Evolutionary conservation across 163 green algal genomes (phyloP), one percentile per base, ranked within the genome.

Genomic region (Prototheca wickerhamii): DNA sequence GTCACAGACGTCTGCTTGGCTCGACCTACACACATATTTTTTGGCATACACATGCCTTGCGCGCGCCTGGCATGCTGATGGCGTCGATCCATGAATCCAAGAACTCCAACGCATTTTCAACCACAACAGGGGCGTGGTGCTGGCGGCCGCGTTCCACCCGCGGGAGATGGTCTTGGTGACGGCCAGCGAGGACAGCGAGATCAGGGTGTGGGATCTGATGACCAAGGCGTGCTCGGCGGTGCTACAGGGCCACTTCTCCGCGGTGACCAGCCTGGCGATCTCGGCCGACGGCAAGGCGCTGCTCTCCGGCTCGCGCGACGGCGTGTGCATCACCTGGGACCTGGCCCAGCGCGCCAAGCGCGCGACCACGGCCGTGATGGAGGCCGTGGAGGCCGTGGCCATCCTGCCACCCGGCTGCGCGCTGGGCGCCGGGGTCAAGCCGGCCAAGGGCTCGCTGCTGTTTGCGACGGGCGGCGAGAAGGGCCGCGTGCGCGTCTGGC

Each of bases 141-240:
- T 91, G 62, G 55, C 62, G 12, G 80, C 86, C 53, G 44, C 85
- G 32, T 97, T 97, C 79, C 85, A 93, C 70, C 84, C 85, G 0
- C 82, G 84, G 62, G 64, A 90, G 61, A 73, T 89, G 44, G 73
- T 82, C 69, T 68, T 96, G 23, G 82, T 90, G 67, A 91, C 72
- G 12, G 78, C 65, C 1, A 76, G 76, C 8, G 87, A 94, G 37
- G 86, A 94, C 51, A 72, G 61, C 7, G 68, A 87, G 50, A 74
- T 95, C 53, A 71, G 83, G 8, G 80, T 91, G 51, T 96, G 90
- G 90, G 90, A 96, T 76, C 76, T 96, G 43, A 71, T 87, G 30
- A 81, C 78, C 32, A 88, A 89, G 64, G 64, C 59, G 25, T 90
- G 83, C 58, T 52, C 70, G 20, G 58, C 58, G 37, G 69, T 67